A percentile compares a stretch with the other conserved stretches of the same genome.
phyloP scores from a whole-genome alignment of 176 grass and related monocot species.

The Miscanthus lutarioriparius region DNA sequence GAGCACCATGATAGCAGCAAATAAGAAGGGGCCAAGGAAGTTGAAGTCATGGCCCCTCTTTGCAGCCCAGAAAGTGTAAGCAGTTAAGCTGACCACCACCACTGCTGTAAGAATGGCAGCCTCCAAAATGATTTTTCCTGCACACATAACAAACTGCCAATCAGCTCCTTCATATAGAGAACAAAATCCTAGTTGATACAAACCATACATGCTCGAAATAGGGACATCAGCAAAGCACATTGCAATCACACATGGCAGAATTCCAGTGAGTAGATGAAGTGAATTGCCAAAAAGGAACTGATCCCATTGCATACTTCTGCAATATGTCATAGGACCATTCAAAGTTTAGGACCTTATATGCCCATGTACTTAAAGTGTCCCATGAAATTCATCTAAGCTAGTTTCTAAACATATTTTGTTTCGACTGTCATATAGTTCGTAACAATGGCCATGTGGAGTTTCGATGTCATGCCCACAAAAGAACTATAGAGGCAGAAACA shows the following conservation, averaged over 20 bases:
- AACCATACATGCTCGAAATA: background rate
- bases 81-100: conserved; percentile 76
- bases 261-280: background rate
- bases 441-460: background rate
- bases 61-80: conserved; percentile 94
- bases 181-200: background rate
- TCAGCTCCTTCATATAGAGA: conserved; percentile 20
- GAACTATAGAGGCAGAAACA: background rate
- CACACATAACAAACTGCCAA: background rate
- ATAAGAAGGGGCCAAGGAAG: conserved; percentile 82
- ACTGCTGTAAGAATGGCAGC: conserved; percentile 75
- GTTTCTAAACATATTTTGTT: background rate
- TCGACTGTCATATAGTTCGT: background rate
- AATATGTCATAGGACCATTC: background rate
- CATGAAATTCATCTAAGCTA: background rate
- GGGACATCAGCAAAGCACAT: background rate
- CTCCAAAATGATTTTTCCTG: conserved; percentile 90
- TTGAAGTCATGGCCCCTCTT: conserved; percentile 79
- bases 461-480: background rate
- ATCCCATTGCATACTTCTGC: background rate
- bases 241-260: conserved; percentile 1
- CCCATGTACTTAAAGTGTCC: background rate
- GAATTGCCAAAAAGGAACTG: background rate
- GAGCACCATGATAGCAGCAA: conserved; percentile 64
- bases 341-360: background rate